These are phyloP conservation scores for Starmerella bacillaris DNA, from an alignment of 805 yeast species.

Conservation along the genomic window DNA sequence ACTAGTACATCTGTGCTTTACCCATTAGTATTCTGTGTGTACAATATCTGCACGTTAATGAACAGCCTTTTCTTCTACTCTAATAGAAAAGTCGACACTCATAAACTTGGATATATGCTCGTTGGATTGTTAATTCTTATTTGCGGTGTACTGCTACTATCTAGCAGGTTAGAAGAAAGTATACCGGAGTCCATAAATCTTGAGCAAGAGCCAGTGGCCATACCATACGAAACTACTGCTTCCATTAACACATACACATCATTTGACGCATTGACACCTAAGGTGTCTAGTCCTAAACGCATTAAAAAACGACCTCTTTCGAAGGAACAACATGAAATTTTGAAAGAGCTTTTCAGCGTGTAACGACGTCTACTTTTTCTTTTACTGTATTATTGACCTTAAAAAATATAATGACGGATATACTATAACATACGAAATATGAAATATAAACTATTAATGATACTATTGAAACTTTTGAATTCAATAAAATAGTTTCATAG, in stretches of 20 bases:
- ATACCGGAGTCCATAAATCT: neutral
- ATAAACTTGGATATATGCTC: slow-evolving; percentile 29
- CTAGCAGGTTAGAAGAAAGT: slow-evolving; percentile 29
- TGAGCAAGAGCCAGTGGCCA: neutral
- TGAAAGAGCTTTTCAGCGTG: slow-evolving; percentile 31
- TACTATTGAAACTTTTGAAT: no score
- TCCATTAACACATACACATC: slow-evolving; percentile 16
- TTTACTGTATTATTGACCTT: no score
- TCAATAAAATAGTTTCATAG: no score
- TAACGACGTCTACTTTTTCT: no score
- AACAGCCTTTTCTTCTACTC: slow-evolving; percentile 50
- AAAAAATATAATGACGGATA: no score
- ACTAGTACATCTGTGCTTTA: slow-evolving; percentile 63
- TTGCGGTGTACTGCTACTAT: slow-evolving; percentile 47
- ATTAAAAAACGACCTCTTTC: slow-evolving; percentile 24
- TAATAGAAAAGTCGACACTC: slow-evolving; percentile 24
- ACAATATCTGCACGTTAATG: slow-evolving; percentile 49
- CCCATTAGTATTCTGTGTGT: slow-evolving; percentile 71
- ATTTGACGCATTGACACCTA: slow-evolving; percentile 17
- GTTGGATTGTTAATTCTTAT: slow-evolving; percentile 30
- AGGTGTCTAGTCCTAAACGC: slow-evolving; percentile 15
- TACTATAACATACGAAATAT: no score
- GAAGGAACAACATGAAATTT: slow-evolving; percentile 35
- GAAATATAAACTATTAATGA: no score
- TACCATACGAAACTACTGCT: neutral